phyloP scores from a whole-genome alignment of 306 rosid genomes.

The Parietaria judaica region DNA sequence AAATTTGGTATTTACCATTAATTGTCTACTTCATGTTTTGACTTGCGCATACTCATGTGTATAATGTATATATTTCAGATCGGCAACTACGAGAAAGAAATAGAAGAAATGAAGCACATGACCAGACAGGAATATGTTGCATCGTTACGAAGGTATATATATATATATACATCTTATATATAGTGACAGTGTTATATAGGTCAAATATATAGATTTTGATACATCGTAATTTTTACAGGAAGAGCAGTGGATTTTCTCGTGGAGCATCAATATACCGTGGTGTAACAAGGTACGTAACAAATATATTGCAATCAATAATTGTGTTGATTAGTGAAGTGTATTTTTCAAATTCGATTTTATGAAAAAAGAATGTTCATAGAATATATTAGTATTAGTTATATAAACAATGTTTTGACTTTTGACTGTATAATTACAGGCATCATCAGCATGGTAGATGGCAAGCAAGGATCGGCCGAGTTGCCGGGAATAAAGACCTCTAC shows the following conservation, averaged over 20 bases:
- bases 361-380: no score
- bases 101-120: slow-evolving; percentile 92
- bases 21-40: not conserved
- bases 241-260: slow-evolving; percentile 93
- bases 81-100: slow-evolving; percentile 70
- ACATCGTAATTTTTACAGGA: slow-evolving; percentile 31
- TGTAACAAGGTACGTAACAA: slow-evolving; percentile 62
- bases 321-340: no score
- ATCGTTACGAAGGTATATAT: slow-evolving; percentile 71
- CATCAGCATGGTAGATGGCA: slow-evolving; percentile 99
- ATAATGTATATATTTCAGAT: slow-evolving; percentile 27
- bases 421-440: slow-evolving; percentile 37
- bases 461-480: slow-evolving; percentile 92
- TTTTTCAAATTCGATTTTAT: no score
- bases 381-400: no score
- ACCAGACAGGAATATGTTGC: slow-evolving; percentile 94
- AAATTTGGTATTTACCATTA: not conserved
- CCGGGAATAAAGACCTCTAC: slow-evolving; percentile 90
- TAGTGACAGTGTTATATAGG: not conserved
- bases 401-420: no score
- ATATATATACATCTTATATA: not conserved
- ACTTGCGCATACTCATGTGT: not conserved
- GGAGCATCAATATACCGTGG: slow-evolving; percentile 97
- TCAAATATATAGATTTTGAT: not conserved
- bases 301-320: not conserved